These are phyloP conservation scores for Dillenia suffruticosa DNA, from an alignment of 164 flowering plant species.

Conservation along the genomic window DNA sequence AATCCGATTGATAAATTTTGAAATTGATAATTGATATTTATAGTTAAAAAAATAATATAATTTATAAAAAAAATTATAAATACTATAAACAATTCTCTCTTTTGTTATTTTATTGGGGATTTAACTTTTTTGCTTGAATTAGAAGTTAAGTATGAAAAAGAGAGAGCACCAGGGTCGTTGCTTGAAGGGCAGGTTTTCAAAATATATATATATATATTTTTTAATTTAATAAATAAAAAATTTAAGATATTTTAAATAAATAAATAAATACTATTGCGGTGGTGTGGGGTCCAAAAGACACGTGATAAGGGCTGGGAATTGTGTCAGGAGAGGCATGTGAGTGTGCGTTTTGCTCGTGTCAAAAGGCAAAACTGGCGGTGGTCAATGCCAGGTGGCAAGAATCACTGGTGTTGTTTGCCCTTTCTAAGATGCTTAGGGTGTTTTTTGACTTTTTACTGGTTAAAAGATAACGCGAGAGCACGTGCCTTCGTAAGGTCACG, in stretches of 20 bases:
- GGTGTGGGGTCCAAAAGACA: slow-evolving; percentile 24
- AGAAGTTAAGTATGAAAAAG: slow-evolving; percentile 32
- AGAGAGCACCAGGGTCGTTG: slow-evolving; percentile 25
- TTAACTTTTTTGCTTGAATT: slow-evolving; percentile 28
- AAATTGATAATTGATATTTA: no score
- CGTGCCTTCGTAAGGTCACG: slow-evolving; percentile 27
- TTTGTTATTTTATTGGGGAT: not conserved
- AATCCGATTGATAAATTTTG: no score
- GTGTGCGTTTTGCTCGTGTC: slow-evolving; percentile 28
- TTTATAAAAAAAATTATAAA: no score
- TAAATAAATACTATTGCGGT: not conserved
- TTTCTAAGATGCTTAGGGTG: no score
- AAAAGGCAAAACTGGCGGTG: slow-evolving; percentile 44
- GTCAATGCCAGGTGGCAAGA: slow-evolving; percentile 42
- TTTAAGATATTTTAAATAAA: no score
- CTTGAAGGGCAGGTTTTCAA: slow-evolving; percentile 26
- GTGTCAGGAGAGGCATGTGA: slow-evolving; percentile 47
- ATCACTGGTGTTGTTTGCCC: slow-evolving; percentile 5
- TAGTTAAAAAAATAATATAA: no score
- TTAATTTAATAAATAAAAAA: not conserved
- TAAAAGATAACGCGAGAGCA: slow-evolving; percentile 28
- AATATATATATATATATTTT: not conserved
- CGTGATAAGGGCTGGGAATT: slow-evolving; percentile 28
- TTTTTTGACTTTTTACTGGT: not conserved
- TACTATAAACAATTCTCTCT: no score